These are phyloP conservation scores for Plasmopara muralis DNA, from an alignment of 352 stramenopile species.

Conservation along the genomic window DNA sequence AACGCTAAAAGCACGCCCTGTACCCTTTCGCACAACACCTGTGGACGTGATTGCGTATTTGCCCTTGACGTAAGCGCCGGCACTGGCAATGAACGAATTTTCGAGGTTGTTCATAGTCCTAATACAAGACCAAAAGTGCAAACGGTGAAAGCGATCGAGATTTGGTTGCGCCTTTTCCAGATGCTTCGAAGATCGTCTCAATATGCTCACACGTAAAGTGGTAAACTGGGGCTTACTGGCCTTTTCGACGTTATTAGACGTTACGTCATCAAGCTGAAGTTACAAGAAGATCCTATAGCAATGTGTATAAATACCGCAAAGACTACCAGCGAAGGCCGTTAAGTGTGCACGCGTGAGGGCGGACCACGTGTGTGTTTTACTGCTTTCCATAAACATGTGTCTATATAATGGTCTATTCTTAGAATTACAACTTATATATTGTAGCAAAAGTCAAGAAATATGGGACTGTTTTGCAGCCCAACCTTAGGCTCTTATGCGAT, in stretches of 20 bases:
- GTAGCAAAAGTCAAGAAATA: too few relatives aligned
- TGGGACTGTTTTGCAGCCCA: too few relatives aligned
- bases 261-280: conserved; percentile 21
- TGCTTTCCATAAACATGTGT: not conserved
- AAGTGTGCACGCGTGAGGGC: conserved; percentile 4
- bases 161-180: conserved; percentile 30
- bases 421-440: too few relatives aligned
- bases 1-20: conserved; percentile 71
- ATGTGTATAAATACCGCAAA: conserved; percentile 20
- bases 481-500: conserved; percentile 24
- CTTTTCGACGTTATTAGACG: conserved; percentile 24
- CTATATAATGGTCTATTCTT: not conserved
- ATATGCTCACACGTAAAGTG: conserved; percentile 5
- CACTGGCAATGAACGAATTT: conserved; percentile 69
- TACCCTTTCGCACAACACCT: conserved; percentile 72
- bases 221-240: conserved; percentile 13
- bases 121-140: conserved; percentile 1
- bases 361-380: conserved; percentile 1
- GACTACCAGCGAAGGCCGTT: conserved; percentile 17
- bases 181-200: conserved; percentile 18
- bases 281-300: conserved; percentile 9
- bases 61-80: conserved; percentile 71
- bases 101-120: conserved; percentile 51
- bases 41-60: conserved; percentile 76
- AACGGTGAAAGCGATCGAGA: conserved; percentile 16